Evolutionary conservation across 2,329 filamentous ascomycete species (phyloP).

Genomic region (Lecanicillium sp.): DNA sequence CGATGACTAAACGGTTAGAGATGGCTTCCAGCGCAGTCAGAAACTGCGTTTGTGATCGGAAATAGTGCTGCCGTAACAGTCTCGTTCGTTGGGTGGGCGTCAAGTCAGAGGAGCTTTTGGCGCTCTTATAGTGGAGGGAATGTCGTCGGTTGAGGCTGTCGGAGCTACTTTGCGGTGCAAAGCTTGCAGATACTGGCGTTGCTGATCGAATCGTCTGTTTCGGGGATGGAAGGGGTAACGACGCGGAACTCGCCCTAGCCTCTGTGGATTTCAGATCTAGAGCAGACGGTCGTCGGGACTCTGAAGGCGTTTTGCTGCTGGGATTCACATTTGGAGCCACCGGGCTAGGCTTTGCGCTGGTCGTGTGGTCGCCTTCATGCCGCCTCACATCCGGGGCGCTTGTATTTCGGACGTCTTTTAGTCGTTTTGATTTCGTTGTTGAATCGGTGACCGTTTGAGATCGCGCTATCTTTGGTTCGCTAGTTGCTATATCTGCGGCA

Average conservation of each 20-base stretch:
- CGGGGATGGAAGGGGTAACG: conserved; percentile 55
- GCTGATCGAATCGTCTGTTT: conserved; percentile 42
- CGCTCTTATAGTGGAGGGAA: conserved; percentile 50
- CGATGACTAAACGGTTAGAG: conserved; percentile 73
- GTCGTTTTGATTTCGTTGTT: conserved; percentile 41
- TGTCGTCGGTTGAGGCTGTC: conserved; percentile 49
- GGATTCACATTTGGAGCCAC: conserved; percentile 16
- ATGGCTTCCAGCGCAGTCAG: conserved; percentile 74
- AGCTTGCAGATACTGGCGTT: conserved; percentile 49
- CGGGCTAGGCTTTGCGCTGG: conserved; percentile 2
- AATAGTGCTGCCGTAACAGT: conserved; percentile 72
- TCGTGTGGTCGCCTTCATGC: conserved; percentile 2
- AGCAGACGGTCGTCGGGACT: conserved; percentile 36
- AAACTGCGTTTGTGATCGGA: conserved; percentile 73
- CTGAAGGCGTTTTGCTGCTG: conserved; percentile 19
- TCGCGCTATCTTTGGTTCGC: conserved; percentile 47
- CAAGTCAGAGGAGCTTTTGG: conserved; percentile 52
- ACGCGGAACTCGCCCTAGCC: conserved; percentile 58
- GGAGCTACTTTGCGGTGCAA: conserved; percentile 30
- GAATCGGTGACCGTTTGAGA: conserved; percentile 57
- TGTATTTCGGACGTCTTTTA: conserved; percentile 36
- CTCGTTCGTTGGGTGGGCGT: conserved; percentile 60
- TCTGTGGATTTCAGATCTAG: conserved; percentile 48
- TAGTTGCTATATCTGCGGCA: conserved; percentile 26
- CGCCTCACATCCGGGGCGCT: conserved; percentile 32